Conservation (phyloP, 2,329 filamentous ascomycete species). For the Xylaria multiplex region DNA sequence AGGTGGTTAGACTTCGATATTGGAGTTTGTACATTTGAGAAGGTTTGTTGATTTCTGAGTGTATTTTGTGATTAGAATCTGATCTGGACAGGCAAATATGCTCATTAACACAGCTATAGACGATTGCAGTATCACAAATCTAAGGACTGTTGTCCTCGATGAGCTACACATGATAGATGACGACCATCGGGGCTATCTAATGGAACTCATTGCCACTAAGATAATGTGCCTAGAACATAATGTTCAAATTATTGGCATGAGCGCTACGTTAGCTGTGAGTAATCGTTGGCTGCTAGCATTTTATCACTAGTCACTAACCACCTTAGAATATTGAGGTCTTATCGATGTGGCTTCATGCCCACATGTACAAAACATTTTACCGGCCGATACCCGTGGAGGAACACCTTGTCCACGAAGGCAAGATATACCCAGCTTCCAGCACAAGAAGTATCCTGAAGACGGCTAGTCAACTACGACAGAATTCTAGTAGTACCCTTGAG, state of each 20-base stretch:
- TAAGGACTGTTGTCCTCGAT: constrained; percentile 76
- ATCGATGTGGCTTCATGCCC: constrained; percentile 75
- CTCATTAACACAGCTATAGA: constrained; percentile 79
- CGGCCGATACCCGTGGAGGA: constrained; percentile 80
- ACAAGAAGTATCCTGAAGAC: constrained; percentile 68
- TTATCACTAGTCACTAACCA: constrained; percentile 25
- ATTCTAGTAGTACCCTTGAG: constrained; percentile 49
- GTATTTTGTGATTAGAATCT: constrained; percentile 28
- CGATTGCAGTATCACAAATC: constrained; percentile 71
- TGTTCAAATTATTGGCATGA: constrained; percentile 82
- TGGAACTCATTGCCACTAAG: constrained; percentile 80
- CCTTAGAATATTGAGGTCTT: constrained; percentile 74
- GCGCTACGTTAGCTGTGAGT: constrained; percentile 76
- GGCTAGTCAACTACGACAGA: constrained; percentile 60
- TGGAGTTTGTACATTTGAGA: constrained; percentile 82
- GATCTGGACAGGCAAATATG: constrained; percentile 70
- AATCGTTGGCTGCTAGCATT: background rate
- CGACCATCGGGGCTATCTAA: constrained; percentile 76
- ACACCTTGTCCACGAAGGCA: constrained; percentile 76
- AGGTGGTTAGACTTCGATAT: constrained; percentile 81
- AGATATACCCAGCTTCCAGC: constrained; percentile 70
- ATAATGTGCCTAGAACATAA: constrained; percentile 73
- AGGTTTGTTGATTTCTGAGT: constrained; percentile 55
- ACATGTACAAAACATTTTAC: constrained; percentile 78
- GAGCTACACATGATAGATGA: constrained; percentile 87